Conservation (phyloP, 164 flowering plant genomes). For the Tinospora cordifolia region DNA sequence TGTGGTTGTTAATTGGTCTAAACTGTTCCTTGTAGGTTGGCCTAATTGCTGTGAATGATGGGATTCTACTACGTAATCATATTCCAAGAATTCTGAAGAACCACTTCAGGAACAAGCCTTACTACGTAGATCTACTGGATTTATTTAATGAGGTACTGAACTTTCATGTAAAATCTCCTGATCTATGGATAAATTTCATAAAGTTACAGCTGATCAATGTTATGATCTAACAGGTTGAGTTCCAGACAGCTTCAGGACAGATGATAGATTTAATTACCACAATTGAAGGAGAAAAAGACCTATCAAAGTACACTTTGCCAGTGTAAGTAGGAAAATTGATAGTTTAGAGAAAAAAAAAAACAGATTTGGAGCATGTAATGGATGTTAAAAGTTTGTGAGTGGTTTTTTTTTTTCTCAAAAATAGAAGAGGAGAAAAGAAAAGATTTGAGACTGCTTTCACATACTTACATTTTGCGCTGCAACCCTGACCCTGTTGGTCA, state of each 20-base stretch:
- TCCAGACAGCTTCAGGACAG: conserved; percentile 90
- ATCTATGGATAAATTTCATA: not conserved
- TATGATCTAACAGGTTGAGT: conserved; percentile 63
- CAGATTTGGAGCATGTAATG: not conserved
- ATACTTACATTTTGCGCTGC: not conserved
- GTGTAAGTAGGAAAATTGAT: conserved; percentile 42
- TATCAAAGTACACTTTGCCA: conserved; percentile 65
- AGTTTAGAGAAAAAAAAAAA: not conserved
- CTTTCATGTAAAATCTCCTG: conserved; percentile 2
- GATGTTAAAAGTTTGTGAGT: not conserved
- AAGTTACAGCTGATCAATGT: conserved; percentile 8
- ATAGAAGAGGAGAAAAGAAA: too few species aligned
- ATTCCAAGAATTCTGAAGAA: conserved; percentile 70
- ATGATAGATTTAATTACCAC: conserved; percentile 97
- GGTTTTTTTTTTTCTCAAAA: too few species aligned
- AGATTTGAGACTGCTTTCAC: not conserved
- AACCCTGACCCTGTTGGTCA: not conserved
- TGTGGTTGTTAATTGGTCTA: not conserved
- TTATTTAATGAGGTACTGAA: conserved; percentile 78
- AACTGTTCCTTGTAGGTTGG: conserved; percentile 55
- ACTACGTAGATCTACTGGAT: conserved; percentile 85
- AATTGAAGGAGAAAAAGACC: conserved; percentile 80
- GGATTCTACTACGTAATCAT: conserved; percentile 78
- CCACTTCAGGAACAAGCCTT: conserved; percentile 71
- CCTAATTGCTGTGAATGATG: conserved; percentile 85